Conservation (phyloP, 1,139 yeast genomes). For the Hyphopichia fennica region DNA sequence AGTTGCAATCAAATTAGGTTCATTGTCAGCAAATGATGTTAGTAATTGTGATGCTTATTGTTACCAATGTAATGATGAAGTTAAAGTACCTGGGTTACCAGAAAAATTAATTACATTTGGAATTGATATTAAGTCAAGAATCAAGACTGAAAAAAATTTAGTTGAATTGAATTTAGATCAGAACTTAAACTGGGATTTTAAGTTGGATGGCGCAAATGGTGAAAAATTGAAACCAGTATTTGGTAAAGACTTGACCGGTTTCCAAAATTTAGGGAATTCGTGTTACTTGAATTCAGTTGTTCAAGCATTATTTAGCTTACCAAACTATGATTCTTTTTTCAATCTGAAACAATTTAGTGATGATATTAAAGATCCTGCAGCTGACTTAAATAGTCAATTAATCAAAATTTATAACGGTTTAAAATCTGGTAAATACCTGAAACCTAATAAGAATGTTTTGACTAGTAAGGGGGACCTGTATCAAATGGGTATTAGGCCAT, state of each 20-base stretch:
- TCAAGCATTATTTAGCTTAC: constrained; percentile 56
- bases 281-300: constrained; percentile 85
- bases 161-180: constrained; percentile 91
- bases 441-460: constrained; percentile 28
- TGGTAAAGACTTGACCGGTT: constrained; percentile 74
- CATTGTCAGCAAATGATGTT: constrained; percentile 64
- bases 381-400: constrained; percentile 69
- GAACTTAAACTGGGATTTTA: constrained; percentile 90
- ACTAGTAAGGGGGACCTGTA: constrained; percentile 50
- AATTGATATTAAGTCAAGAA: constrained; percentile 57
- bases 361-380: constrained; percentile 53
- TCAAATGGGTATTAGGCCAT: constrained; percentile 77
- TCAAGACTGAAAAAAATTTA: constrained; percentile 79
- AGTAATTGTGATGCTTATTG: constrained; percentile 76
- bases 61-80: constrained; percentile 86
- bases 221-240: constrained; percentile 60
- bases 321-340: constrained; percentile 41
- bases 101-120: constrained; percentile 59
- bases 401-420: constrained; percentile 78
- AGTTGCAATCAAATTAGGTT: constrained; percentile 87
- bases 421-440: constrained; percentile 69
- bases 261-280: constrained; percentile 87
- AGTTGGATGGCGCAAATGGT: constrained; percentile 73
- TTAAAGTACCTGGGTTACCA: constrained; percentile 64
- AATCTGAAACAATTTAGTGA: constrained; percentile 22